phyloP scores from a whole-genome alignment of 805 yeast genomes.

The Metschnikowia arizonensis region DNA sequence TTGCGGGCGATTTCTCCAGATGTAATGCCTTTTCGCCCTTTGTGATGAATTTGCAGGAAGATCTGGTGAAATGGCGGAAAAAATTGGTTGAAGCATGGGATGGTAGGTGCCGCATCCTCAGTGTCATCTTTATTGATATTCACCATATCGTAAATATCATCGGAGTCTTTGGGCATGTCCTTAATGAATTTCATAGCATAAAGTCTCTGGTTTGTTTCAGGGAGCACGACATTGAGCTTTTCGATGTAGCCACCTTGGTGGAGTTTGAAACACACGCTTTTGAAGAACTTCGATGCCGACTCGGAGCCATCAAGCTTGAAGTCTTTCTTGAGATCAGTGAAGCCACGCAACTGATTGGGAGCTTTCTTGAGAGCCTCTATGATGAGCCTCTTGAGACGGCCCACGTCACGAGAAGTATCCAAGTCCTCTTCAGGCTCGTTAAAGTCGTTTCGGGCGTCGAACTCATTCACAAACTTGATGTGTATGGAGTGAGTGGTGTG shows the following conservation, averaged over 20 bases:
- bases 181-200: conserved; percentile 40
- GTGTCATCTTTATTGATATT: conserved; percentile 14
- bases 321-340: conserved; percentile 58
- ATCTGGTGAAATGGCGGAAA: conserved; percentile 67
- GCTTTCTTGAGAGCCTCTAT: conserved; percentile 52
- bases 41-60: conserved; percentile 41
- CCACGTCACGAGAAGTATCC: conserved; percentile 27
- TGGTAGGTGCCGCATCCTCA: not conserved
- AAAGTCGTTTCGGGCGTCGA: conserved; percentile 11
- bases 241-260: conserved; percentile 44
- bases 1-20: conserved; percentile 49
- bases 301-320: conserved; percentile 44
- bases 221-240: conserved; percentile 45
- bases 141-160: conserved; percentile 39
- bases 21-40: conserved; percentile 52
- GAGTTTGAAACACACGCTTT: conserved; percentile 44
- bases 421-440: conserved; percentile 19
- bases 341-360: conserved; percentile 57
- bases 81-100: conserved; percentile 45
- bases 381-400: conserved; percentile 33
- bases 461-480: conserved; percentile 37
- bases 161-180: conserved; percentile 46
- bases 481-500: conserved; percentile 54
- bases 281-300: conserved; percentile 43
- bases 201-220: conserved; percentile 24